Percentiles rank a stretch among this genome's conserved stretches.
These are phyloP conservation scores for Gloeophyllum trabeum DNA, from an alignment of 768 basidiomycete genomes.

Conservation along the genomic window DNA sequence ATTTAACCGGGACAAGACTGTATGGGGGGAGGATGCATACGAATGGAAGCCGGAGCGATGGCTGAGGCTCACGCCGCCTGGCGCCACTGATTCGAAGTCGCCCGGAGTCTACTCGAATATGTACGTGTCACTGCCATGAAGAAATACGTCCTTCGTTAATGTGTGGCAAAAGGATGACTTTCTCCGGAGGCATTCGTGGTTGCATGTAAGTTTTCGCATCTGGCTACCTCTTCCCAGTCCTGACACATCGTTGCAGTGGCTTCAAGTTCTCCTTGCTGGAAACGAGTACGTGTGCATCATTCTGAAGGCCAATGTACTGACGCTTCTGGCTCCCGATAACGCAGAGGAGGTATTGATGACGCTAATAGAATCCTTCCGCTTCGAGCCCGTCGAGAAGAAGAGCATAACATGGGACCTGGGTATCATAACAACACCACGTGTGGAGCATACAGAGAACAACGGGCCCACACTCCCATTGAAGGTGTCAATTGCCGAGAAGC, in stretches of 20 bases:
- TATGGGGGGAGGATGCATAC: slow-evolving; percentile 30
- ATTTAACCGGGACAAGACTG: slow-evolving; percentile 20
- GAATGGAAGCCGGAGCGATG: slow-evolving; percentile 35
- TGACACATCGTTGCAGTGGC: slow-evolving; percentile 16
- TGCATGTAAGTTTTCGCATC: too few species aligned
- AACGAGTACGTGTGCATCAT: slow-evolving; percentile 19
- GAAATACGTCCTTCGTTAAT: not conserved
- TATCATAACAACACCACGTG: too few species aligned
- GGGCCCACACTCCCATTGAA: too few species aligned
- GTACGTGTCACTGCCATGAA: slow-evolving; percentile 5
- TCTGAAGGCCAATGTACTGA: not conserved
- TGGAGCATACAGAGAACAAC: too few species aligned
- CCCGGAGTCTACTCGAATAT: slow-evolving; percentile 22
- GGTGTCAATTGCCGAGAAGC: too few species aligned
- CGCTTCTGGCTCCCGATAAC: not conserved
- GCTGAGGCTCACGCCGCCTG: slow-evolving; percentile 14
- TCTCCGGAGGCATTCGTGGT: too few species aligned
- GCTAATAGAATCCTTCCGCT: not conserved
- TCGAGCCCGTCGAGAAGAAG: not conserved
- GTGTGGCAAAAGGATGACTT: slow-evolving; percentile 3
- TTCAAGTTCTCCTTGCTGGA: slow-evolving; percentile 33
- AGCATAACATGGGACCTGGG: too few species aligned
- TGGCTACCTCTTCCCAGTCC: too few species aligned
- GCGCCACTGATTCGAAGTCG: slow-evolving; percentile 16
- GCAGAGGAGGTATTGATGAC: not conserved